Evolutionary conservation across 441 rosid species (phyloP), one percentile per base, ranked within the genome.

Genomic region (Gossypium laxum): DNA sequence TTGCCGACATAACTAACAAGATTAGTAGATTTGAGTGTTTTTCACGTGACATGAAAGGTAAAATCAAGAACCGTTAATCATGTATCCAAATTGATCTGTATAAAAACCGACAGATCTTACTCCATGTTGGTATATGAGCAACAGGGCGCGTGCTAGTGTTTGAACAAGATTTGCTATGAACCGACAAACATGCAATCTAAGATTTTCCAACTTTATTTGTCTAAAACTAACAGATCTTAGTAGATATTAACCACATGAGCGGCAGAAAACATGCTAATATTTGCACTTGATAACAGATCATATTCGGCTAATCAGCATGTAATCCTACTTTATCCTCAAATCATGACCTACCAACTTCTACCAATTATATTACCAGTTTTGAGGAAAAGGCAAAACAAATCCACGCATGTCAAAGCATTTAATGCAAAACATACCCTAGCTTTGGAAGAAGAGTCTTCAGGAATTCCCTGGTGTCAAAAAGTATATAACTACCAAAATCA

Each of bases 291-390:
- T 52, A 32, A 11, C 1, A 1, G 10, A 18, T 4, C 61, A 51
- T 55, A 50, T 68, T 51, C 5, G 43, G 28, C 72, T 68, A 30
- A 24, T 28, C 19, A 54, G 18, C 19, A 69, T 30, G 63, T 30
- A 52, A 38, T 28, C 12, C 72, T 52, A 54, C 2, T 5, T 11
- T 52, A 52, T 54, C 50, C 59, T 12, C 63, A 54, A 54, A 47
- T 4, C 72, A 55, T 69, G 72, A 52, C 30, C 43, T 45, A 58
- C 45, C 64, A 58, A 58, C 10, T 28, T 58, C 64, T 14, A 58
- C 64, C 24, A 57, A 57, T 10, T 0, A 2, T 48, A 11, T 59
- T 26, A 47, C 47, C 11, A 48, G 17, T 60, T 38, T 26, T 1
- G 8, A 4, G 14, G 5, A 21, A 70, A 56, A 45, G 30, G 4